Evolutionary conservation across 768 basidiomycete species (phyloP).

Genomic region (Pisolithus sp.): DNA sequence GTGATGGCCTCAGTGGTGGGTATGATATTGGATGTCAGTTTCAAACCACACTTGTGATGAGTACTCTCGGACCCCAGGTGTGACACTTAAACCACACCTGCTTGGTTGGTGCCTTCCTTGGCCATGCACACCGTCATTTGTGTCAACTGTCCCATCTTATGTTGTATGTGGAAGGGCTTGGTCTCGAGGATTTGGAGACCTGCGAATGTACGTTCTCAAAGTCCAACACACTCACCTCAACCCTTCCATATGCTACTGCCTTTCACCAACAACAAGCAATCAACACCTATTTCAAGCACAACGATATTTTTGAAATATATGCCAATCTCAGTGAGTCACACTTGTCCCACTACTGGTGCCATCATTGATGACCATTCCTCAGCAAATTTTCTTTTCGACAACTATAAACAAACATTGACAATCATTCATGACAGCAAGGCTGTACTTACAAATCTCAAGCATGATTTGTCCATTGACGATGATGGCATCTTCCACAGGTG

Average conservation of each 20-base stretch:
- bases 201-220: constrained; percentile 15
- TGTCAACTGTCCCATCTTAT: constrained; percentile 16
- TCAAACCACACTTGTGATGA: constrained; percentile 8
- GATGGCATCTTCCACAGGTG: neutral
- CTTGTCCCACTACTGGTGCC: neutral
- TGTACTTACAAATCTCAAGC: neutral
- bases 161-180: constrained; percentile 10
- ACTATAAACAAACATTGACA: constrained; percentile 23
- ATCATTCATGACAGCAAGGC: constrained; percentile 3
- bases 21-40: constrained; percentile 20
- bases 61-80: constrained; percentile 1
- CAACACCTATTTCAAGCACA: neutral
- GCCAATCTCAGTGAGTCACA: neutral
- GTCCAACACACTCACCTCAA: constrained; percentile 9
- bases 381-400: constrained; percentile 12
- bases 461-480: constrained; percentile 2
- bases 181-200: constrained; percentile 16
- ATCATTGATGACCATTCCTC: too few species aligned
- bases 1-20: constrained; percentile 7
- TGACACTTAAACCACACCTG: neutral
- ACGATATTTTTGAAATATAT: neutral
- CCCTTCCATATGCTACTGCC: constrained; percentile 5
- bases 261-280: constrained; percentile 19
- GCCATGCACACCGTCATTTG: constrained; percentile 14
- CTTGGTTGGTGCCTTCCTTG: constrained; percentile 14